Conservation (phyloP, 306 rosid genomes). For the Bauhinia variegata region DNA sequence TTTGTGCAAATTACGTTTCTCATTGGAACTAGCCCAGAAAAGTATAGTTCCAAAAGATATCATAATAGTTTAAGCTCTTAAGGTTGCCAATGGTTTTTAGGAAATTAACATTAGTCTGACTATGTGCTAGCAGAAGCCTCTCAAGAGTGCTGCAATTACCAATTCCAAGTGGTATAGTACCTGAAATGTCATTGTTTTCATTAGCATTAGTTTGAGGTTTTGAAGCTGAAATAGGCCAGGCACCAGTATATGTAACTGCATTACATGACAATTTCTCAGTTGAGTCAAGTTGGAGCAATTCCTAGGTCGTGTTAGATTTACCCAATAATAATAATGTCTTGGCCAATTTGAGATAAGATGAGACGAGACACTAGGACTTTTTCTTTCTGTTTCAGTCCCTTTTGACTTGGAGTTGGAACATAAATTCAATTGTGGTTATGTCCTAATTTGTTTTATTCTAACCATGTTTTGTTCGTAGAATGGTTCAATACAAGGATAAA, state of each 20-base stretch:
- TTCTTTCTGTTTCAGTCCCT: too few species aligned
- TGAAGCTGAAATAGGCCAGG: conserved; percentile 57
- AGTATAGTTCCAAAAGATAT: conserved; percentile 48
- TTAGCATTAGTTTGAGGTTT: conserved; percentile 54
- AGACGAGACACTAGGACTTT: too few species aligned
- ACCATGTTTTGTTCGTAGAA: too few species aligned
- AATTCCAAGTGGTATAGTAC: conserved; percentile 54
- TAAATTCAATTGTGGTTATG: too few species aligned
- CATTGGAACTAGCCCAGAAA: conserved; percentile 56
- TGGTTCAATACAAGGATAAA: too few species aligned
- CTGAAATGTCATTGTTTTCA: conserved; percentile 63
- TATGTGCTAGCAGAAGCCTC: conserved; percentile 50
- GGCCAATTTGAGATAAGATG: too few species aligned
- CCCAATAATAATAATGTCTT: too few species aligned
- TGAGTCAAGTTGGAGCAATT: too few species aligned
- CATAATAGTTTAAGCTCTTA: conserved; percentile 52
- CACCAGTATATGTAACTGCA: conserved; percentile 53
- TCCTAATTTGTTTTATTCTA: too few species aligned
- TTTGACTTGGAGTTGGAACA: too few species aligned
- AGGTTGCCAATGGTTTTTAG: conserved; percentile 30
- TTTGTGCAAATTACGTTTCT: conserved; percentile 55
- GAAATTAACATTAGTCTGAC: conserved; percentile 44
- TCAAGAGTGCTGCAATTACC: conserved; percentile 62
- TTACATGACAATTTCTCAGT: conserved; percentile 65
- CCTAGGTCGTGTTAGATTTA: too few species aligned